A percentile compares a stretch with the other conserved stretches of the same genome.
phyloP scores from a whole-genome alignment of 495 filamentous ascomycete genomes.

The Hypoxylon crocopeplum region DNA sequence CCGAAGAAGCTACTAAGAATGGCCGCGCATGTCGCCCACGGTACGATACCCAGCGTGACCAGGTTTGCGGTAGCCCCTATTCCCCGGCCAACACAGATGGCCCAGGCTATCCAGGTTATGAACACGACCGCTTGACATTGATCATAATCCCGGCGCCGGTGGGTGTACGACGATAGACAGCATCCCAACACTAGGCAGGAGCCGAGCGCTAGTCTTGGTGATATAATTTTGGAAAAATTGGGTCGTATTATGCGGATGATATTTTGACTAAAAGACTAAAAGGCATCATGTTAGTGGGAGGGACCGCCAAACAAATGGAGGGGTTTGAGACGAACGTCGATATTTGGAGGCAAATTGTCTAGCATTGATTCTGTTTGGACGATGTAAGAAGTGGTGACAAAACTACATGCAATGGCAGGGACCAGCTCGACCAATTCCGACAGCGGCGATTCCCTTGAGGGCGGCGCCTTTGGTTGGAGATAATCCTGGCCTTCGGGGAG shows the following conservation, averaged over 20 bases:
- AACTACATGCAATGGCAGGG: conserved; percentile 29
- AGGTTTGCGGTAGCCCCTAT: conserved; percentile 44
- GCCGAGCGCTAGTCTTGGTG: conserved; percentile 49
- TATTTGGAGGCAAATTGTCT: conserved; percentile 10
- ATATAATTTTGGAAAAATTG: conserved; percentile 40
- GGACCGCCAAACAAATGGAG: not conserved
- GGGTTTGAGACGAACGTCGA: conserved; percentile 8
- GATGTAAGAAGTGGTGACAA: conserved; percentile 30
- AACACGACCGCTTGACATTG: conserved; percentile 49
- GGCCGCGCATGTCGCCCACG: conserved; percentile 50
- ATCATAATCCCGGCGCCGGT: conserved; percentile 50
- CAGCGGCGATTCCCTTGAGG: conserved; percentile 7
- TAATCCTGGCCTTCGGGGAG: conserved; percentile 14
- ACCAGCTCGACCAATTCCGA: conserved; percentile 26
- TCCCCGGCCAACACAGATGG: conserved; percentile 40
- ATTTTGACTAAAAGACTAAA: conserved; percentile 7
- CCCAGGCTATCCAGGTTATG: conserved; percentile 39
- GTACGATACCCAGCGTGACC: conserved; percentile 52
- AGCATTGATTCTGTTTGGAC: conserved; percentile 11
- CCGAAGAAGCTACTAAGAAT: conserved; percentile 48
- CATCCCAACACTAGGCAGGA: conserved; percentile 55
- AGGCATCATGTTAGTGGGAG: not conserved
- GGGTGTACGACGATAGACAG: conserved; percentile 52
- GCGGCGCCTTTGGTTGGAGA: conserved; percentile 4
- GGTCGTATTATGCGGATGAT: conserved; percentile 6